Evolutionary conservation across 345 rosid genomes (phyloP), one percentile per base, ranked within the genome.

Genomic region (Gossypium longicalyx): DNA sequence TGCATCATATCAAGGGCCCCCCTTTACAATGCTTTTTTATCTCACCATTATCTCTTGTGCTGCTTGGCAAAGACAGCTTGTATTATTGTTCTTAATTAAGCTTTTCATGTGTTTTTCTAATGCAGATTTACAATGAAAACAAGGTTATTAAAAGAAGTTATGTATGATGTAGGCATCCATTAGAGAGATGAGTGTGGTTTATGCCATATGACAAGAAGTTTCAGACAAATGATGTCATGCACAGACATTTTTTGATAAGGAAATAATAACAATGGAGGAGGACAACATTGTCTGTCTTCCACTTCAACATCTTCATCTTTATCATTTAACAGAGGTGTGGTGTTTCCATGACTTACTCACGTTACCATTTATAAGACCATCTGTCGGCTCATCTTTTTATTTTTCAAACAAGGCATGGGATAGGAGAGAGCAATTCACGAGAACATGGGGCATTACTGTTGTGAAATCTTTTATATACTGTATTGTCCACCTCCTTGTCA

Each of bases 1-100:
- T 34, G 41, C 41, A 77, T 79, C 68, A 74, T 74, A 48, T 64
- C 77, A 75, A 77, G 78, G 87, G 78, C 34, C 85, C 84, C 77
- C 64, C 34, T 57, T 12, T 44, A 17, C 70, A 23, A 2, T 56
- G 15, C 41, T 34, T 74, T 58, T 59, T 69, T 70, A 43, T 62
- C 57, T 71, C 63, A 41, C 44, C 71, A 74, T 67, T 67, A 74
- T 74, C 57, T 76, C 67, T 47, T 43, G 61, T 22, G 53, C 71
- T 70, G 64, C 54, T 70, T 48, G 72, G 63, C 63, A 54, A 57
- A 45, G 41, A 67, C 74, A 75, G 72, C 45, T 52, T 73, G 70
- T 56, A 34, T 43, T 67, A 1, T 22, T 44, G 12, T 68, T 68
- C 52, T 27, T 8, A 60, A 27, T 13, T 6, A 60, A 60, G 19